Evolutionary conservation across 306 rosid species (phyloP).

Genomic region (Rosa rugosa): DNA sequence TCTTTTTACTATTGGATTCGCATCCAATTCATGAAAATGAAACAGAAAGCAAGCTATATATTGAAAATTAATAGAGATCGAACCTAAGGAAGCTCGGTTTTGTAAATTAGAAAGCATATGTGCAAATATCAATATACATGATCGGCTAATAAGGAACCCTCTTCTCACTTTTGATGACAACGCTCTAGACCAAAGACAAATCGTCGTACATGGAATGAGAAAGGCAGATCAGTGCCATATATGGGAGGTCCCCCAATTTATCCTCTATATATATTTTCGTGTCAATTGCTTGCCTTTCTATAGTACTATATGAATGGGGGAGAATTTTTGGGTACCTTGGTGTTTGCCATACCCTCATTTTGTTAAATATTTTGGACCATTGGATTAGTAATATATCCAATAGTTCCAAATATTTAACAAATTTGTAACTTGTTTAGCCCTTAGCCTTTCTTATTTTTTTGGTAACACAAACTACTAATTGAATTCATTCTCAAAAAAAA

Average conservation of each 20-base stretch:
- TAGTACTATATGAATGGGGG: neutral
- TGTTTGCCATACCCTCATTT: too few relatives aligned
- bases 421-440: too few relatives aligned
- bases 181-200: neutral
- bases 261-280: neutral
- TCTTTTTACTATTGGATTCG: conserved; percentile 25
- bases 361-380: too few relatives aligned
- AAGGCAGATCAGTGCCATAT: neutral
- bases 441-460: too few relatives aligned
- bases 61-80: neutral
- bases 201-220: conserved; percentile 2
- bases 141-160: neutral
- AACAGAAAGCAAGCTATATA: neutral
- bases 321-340: too few relatives aligned
- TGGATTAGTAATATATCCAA: too few relatives aligned
- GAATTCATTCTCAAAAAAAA: too few relatives aligned
- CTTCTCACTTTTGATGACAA: neutral
- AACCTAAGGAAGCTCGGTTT: neutral
- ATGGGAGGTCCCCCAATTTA: neutral
- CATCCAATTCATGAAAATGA: neutral
- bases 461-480: too few relatives aligned
- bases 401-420: too few relatives aligned
- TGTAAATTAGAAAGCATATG: neutral
- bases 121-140: neutral
- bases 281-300: neutral